These are phyloP conservation scores for Pseudonitzschia delicatissima DNA, from an alignment of 108 stramenopile genomes.

Conservation along the genomic window DNA sequence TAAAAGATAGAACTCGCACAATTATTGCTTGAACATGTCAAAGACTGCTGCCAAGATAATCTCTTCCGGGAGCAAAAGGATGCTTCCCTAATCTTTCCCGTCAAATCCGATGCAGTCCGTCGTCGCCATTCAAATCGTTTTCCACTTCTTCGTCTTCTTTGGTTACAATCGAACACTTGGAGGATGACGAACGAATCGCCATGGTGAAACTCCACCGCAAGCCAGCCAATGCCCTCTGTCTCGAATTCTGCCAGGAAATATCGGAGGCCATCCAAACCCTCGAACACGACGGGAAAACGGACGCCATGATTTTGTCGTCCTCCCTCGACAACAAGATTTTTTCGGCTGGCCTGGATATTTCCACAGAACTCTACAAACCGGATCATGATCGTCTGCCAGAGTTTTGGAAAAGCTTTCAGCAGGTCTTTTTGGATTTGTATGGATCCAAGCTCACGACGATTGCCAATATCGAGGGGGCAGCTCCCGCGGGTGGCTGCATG, in stretches of 20 bases:
- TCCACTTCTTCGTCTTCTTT: not conserved
- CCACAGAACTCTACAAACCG: constrained; percentile 58
- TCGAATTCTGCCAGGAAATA: constrained; percentile 75
- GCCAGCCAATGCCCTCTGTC: constrained; percentile 80
- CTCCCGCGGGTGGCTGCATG: constrained; percentile 88
- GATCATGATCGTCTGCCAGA: constrained; percentile 45
- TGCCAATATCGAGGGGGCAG: constrained; percentile 72
- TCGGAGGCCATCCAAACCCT: constrained; percentile 53
- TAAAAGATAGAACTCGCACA: no score
- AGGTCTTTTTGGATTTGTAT: constrained; percentile 81
- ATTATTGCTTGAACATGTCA: no score
- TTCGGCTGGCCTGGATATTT: constrained; percentile 81
- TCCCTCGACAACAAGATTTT: constrained; percentile 67
- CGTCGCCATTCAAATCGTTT: not conserved
- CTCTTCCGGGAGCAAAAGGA: no score
- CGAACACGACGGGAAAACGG: constrained; percentile 43
- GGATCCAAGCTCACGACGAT: constrained; percentile 64
- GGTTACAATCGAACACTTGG: not conserved
- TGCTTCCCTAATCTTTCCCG: no score
- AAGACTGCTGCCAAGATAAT: no score
- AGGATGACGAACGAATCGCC: constrained; percentile 48
- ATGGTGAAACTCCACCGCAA: constrained; percentile 68
- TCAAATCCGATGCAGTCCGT: no score
- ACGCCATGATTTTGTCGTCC: constrained; percentile 63
- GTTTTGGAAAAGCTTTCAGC: constrained; percentile 82